Evolutionary conservation across 352 stramenopile genomes (phyloP), one percentile per base, ranked within the genome.

Genomic region (Phytopythium cucurbitacearum): DNA sequence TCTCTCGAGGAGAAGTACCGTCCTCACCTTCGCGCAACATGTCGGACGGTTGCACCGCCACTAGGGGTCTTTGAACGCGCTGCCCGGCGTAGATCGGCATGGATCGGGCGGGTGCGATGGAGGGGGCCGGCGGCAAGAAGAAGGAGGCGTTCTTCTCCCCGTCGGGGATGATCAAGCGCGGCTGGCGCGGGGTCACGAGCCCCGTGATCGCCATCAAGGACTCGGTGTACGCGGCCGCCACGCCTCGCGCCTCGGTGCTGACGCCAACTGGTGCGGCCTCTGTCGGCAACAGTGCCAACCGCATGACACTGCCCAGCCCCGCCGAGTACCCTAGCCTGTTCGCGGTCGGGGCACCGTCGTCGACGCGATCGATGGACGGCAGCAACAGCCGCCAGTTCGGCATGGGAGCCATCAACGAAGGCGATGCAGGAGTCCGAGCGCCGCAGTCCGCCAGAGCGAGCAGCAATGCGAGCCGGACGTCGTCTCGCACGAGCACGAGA

Each of bases 251-350:
- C 40, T 50, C 51, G 40, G n/a, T 21, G 10, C 40, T 54, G 48
- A 39, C 38, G 48, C 48, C 48, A 9, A 46, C 48, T 8, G 46
- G 46, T 6, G 47, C 65, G 36, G 56, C 62, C 9, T 40, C 73
- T n/a, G 71, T 63, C 37, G 48, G 59, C 45, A 72, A 60, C 10
- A 53, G 56, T 35, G 64, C 60, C 16, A 64, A 39, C 13, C 64
- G 67, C 47, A 72, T 68, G 53, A 64, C 62, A 37, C 42, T 82
- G 43, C 73, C 74, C 38, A 69, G 75, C 35, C 72, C 81, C 13
- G 59, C 59, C 15, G 73, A 90, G 63, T 90, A 90, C 67, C 77
- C 81, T 59, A 78, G 79, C 36, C 73, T 92, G 12, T 92, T 92
- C 40, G 75, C 83, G 50, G 64, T 90, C 13, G 71, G 65, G 45